Percentiles rank a stretch among this genome's conserved stretches.
phyloP scores from a whole-genome alignment of 2,329 filamentous ascomycete species.

The Sporothrix schenckii region DNA sequence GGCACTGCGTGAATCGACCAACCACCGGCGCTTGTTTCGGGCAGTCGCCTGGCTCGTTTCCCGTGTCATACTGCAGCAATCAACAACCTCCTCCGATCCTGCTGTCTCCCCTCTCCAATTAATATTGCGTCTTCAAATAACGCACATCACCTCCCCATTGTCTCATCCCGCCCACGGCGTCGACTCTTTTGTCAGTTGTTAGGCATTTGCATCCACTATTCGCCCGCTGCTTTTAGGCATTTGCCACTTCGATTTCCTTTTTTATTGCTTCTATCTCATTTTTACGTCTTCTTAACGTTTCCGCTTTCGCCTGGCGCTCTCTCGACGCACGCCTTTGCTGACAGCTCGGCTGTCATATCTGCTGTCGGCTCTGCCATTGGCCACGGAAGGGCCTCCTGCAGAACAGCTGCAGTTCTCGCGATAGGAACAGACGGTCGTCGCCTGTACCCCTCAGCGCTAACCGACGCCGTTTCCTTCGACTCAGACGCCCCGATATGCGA shows the following conservation, averaged over 20 bases:
- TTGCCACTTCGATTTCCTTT: neutral
- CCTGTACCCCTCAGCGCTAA: neutral
- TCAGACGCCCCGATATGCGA: slow-evolving; percentile 24
- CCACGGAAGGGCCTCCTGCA: neutral
- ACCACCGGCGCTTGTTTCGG: slow-evolving; percentile 10
- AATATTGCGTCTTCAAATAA: slow-evolving; percentile 24
- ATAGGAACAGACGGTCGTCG: slow-evolving; percentile 5
- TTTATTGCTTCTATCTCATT: neutral
- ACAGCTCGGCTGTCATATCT: slow-evolving; percentile 22
- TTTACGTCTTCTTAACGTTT: neutral
- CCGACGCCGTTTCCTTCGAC: neutral
- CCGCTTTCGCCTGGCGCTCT: neutral
- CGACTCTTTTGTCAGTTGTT: slow-evolving; percentile 1
- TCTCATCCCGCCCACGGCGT: slow-evolving; percentile 19
- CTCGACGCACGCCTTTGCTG: slow-evolving; percentile 12
- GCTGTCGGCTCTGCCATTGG: slow-evolving; percentile 30
- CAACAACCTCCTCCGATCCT: slow-evolving; percentile 10
- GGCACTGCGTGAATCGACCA: slow-evolving; percentile 8
- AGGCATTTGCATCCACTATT: neutral
- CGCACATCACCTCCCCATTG: slow-evolving; percentile 20
- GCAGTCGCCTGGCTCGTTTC: slow-evolving; percentile 8
- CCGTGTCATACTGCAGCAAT: slow-evolving; percentile 17
- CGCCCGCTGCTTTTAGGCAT: neutral
- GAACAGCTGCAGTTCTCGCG: slow-evolving; percentile 14
- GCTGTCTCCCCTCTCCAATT: slow-evolving; percentile 18